Base-by-base conservation (phyloP, 75 land plant genomes). In the Cryptomeria japonica region DNA sequence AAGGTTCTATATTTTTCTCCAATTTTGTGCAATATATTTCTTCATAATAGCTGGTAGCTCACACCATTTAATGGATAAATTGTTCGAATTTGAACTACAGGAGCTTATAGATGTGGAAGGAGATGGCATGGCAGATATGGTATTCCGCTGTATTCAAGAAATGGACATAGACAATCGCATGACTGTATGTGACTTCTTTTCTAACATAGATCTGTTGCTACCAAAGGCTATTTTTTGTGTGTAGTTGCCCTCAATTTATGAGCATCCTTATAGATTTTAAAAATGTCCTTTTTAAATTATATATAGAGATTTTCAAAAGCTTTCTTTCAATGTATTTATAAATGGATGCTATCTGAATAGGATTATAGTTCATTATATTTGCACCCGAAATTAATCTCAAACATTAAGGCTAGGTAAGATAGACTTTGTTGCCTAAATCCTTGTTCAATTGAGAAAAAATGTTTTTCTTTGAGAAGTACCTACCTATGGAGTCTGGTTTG, bases 161-260 rank as follows among this genome's bases (percentile, higher is more conserved):
- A 98, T 97, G 99, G 99, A 98, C 88, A 98, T 98, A 90, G 99
- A 98, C 87, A 98, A 98, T 75, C 91, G 99, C 22, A 98, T 98
- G 99, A 90, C 91, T 94, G 99, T 98, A 93, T 78, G 88, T 78
- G 36, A 28, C n/a, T 87, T 15, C 3, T 32, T 22, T 5, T 85
- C 56, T 58, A 85, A 44, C 10, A 25, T 22, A 44, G 10, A 82
- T 46, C 49, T 46, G 15, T 46, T 82, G 84, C 44, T 82, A n/a
- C 46, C 15, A 46, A 82, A 82, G 31, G 84, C 1, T 25, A 82
- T 9, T 5, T 80, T 22, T 22, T 80, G 28, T 80, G 47, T 42
- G 34, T 75, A 12, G 77, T 34, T 75, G 16, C 34, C 38, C 32
- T 9, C 8, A 31, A 10, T 72, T 72, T n/a, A 32, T n/a, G 14